phyloP scores from a whole-genome alignment of 1,284 basidiomycete species.

The Baeospora myosura region DNA sequence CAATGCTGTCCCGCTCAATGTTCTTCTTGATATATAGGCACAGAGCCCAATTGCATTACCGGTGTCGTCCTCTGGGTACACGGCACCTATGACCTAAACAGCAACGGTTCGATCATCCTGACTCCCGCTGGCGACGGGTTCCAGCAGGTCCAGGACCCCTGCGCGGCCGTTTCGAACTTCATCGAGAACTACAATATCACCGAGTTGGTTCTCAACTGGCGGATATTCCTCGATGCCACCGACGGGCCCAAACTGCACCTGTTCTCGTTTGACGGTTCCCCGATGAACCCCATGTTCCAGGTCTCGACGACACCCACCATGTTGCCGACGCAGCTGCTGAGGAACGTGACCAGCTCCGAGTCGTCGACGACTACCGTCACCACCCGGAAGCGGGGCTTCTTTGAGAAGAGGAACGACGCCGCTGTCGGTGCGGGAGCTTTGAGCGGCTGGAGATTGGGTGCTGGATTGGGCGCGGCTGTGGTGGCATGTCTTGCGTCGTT shows the following conservation, averaged over 20 bases:
- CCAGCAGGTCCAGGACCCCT: constrained; percentile 89
- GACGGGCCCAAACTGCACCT: constrained; percentile 59
- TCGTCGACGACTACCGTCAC: too few species aligned
- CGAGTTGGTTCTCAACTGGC: constrained; percentile 49
- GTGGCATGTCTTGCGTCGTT: too few species aligned
- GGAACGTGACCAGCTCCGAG: constrained; percentile 33
- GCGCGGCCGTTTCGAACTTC: constrained; percentile 78
- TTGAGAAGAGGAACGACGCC: too few species aligned
- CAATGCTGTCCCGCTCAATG: not conserved
- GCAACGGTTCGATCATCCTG: constrained; percentile 74
- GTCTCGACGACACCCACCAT: constrained; percentile 56
- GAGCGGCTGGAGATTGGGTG: too few species aligned
- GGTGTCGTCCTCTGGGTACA: constrained; percentile 84
- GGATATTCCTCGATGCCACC: constrained; percentile 46
- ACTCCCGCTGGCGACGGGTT: constrained; percentile 75
- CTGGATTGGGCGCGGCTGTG: too few species aligned
- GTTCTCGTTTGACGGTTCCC: constrained; percentile 55
- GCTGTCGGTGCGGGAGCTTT: too few species aligned
- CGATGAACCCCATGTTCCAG: constrained; percentile 53
- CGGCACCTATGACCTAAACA: constrained; percentile 59
- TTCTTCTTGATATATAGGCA: constrained; percentile 49
- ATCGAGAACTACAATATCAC: constrained; percentile 75
- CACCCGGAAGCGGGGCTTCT: too few species aligned
- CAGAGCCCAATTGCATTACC: constrained; percentile 73
- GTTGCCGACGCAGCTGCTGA: constrained; percentile 49